Evolutionary conservation across 306 rosid species (phyloP), one percentile per base, ranked within the genome.

Genomic region (Vigna reflexopilosa): DNA sequence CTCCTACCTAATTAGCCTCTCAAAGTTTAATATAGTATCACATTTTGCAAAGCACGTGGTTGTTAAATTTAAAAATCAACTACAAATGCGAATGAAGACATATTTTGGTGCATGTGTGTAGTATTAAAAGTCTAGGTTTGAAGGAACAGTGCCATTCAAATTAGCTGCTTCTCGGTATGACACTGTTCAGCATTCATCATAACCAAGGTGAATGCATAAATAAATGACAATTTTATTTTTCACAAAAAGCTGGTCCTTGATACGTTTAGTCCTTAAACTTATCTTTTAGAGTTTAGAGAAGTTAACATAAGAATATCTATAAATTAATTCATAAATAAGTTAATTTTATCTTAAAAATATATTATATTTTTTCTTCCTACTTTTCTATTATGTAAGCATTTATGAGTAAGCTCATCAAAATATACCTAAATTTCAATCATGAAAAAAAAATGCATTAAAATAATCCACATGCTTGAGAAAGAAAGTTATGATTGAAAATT

Each of bases 1-100:
- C 12, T 13, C 42, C 64, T 62, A 45, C 72, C 57, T 19, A 61
- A 34, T 85, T 85, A 84, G 76, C 81, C 73, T 56, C 76, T 48
- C 40, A 44, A 45, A 42, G 51, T 52, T 73, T 70, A 72, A 57
- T 77, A 58, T 50, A 64, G 67, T 42, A 73, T 56, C 64, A 38
- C 17, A 66, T 72, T 76, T 50, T 30, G 63, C 61, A 7, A 32
- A 12, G 51, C 12, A 9, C 62, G 38, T 54, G 30, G 7, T 66
- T 73, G 34, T 62, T 73, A 42, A 52, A 54, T 68, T 73, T 54
- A 13, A 42, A 69, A 69, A 64, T 80, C 61, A 63, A 51, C 51
- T 44, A 52, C 30, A 64, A n/a, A 65, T 11, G 12, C 15, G 12
- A 32, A 19, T 17, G 30, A 15, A 48, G 20, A 54, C 20, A 62